Evolutionary conservation across 2,329 filamentous ascomycete genomes (phyloP).

Genomic region (Neopestalotiopsis clavispora): DNA sequence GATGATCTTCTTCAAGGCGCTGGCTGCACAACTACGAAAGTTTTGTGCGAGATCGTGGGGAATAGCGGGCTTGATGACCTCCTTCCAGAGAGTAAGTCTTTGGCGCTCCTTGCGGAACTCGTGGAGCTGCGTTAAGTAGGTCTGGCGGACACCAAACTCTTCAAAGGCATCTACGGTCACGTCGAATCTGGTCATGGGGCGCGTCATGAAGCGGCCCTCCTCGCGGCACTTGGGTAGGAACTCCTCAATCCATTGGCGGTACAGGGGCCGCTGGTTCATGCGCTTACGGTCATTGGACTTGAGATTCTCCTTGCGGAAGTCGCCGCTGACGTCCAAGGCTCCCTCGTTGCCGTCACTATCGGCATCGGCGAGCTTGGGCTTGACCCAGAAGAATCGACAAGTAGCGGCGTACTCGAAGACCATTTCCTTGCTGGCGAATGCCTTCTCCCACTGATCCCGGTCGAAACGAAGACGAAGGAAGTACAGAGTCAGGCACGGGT

Average conservation of each 20-base stretch:
- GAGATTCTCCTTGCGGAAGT: constrained; percentile 41
- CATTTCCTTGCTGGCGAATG: constrained; percentile 58
- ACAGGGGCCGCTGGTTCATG: constrained; percentile 60
- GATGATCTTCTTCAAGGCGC: constrained; percentile 54
- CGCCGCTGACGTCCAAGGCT: constrained; percentile 26
- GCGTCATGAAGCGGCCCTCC: constrained; percentile 39
- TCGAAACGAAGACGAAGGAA: constrained; percentile 66
- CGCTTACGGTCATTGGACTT: constrained; percentile 63
- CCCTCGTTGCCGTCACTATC: constrained; percentile 35
- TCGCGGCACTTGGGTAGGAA: constrained; percentile 61
- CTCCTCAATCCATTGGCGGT: constrained; percentile 64
- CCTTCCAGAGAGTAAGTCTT: constrained; percentile 47
- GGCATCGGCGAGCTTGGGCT: constrained; percentile 28
- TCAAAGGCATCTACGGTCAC: constrained; percentile 59
- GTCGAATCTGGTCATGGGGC: constrained; percentile 41
- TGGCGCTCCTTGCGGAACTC: constrained; percentile 48
- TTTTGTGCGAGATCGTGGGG: constrained; percentile 26
- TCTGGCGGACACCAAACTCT: constrained; percentile 49
- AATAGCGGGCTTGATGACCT: constrained; percentile 47
- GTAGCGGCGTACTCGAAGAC: constrained; percentile 66
- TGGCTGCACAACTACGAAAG: constrained; percentile 7
- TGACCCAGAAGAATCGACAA: constrained; percentile 63
- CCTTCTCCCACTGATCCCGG: constrained; percentile 51
- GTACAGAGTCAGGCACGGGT: constrained; percentile 58
- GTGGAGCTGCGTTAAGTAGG: constrained; percentile 48